Evolutionary conservation across 2,329 filamentous ascomycete species (phyloP).

Genomic region (Ilyonectria robusta): DNA sequence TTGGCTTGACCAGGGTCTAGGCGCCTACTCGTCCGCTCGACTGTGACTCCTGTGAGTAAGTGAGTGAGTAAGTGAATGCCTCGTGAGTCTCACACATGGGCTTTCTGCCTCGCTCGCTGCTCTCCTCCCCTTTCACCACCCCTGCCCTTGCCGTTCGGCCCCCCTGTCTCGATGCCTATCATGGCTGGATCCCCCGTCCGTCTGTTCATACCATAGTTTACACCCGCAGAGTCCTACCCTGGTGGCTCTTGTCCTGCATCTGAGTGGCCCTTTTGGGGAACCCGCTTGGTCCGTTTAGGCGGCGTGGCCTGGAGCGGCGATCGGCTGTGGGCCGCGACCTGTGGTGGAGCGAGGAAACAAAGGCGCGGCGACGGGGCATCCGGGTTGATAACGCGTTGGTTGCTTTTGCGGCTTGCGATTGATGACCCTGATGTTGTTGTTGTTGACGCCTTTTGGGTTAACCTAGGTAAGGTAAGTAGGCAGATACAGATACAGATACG

Average conservation of each 20-base stretch:
- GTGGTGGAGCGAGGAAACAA: neutral
- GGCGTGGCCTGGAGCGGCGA: slow-evolving; percentile 21
- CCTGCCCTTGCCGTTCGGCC: slow-evolving; percentile 7
- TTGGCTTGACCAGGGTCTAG: slow-evolving; percentile 14
- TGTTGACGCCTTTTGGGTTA: neutral
- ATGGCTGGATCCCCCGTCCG: slow-evolving; percentile 6
- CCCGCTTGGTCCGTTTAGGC: slow-evolving; percentile 22
- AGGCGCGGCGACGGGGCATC: slow-evolving; percentile 9
- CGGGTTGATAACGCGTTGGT: slow-evolving; percentile 20
- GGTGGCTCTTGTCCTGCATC: slow-evolving; percentile 14
- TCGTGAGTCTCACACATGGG: slow-evolving; percentile 8
- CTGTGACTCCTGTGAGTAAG: too few species aligned
- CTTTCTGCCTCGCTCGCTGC: neutral
- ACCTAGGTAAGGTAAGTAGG: too few species aligned
- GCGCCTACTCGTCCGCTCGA: neutral
- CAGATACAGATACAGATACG: neutral
- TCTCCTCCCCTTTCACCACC: neutral
- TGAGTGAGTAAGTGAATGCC: neutral
- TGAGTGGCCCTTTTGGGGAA: slow-evolving; percentile 25
- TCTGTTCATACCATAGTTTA: neutral
- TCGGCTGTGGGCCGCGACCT: slow-evolving; percentile 23
- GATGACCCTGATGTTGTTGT: neutral
- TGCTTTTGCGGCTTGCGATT: slow-evolving; percentile 1
- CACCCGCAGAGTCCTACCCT: slow-evolving; percentile 7
- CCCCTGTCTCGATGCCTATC: slow-evolving; percentile 15